Base-by-base conservation (phyloP, 306 rosid genomes). In the Luffa aegyptiaca region DNA sequence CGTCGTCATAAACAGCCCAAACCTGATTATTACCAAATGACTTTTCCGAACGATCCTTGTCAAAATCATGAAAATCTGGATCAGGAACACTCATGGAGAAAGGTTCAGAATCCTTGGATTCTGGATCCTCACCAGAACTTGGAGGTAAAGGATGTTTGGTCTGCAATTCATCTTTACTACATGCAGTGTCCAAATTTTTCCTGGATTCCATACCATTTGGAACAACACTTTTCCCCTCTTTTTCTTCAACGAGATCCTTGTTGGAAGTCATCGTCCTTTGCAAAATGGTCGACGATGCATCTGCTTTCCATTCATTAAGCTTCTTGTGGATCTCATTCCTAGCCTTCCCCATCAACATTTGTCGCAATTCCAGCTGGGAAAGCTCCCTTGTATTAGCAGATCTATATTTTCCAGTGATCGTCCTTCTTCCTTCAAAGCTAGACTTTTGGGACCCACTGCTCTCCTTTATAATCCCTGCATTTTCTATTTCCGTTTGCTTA, bases 31-130 rank as follows among this genome's bases (percentile, higher is more conserved):
- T 83, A 48, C 86, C 85, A 71, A 94, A 92, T 80, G 97, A 81
- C 5, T 84, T 88, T 84, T 88, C 97, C 11, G 86, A 71, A n/a
- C 98, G 98, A 83, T 94, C 91, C 80, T 78, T 68, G 75, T 94
- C 97, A 56, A 94, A 94, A 88, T 94, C 92, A 84, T 91, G 92
- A 83, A 94, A 94, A 83, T 94, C 97, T 31, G 98, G 93, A 77
- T 94, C 98, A 57, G 87, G 88, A 73, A 94, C 97, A 78, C 79
- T 89, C 95, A 92, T 92, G 66, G 89, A 68, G 51, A 84, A 59
- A 62, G 89, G 84, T 81, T 73, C 82, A 69, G 68, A 71, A 46
- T 44, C 82, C 56, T 73, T 77, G 16, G 55, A 26, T 79, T 74
- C 83, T 42, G 79, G 46, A 82, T 80, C 75, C 74, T 44, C 79